Evolutionary conservation across 1,139 yeast species (phyloP).

Genomic region (Oligophagozyma castellii): DNA sequence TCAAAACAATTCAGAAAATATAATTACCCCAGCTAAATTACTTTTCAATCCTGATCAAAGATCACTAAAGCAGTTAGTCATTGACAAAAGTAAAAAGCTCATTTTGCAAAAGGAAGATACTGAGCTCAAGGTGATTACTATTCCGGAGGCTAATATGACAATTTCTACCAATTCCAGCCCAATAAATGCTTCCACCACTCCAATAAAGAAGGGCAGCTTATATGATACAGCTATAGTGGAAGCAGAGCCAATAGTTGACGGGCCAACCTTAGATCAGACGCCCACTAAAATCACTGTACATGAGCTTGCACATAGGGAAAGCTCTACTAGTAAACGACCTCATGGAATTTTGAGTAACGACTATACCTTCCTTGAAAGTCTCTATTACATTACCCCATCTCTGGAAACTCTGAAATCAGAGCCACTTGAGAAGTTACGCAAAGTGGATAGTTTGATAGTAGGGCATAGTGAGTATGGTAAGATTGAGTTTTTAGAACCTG

Average conservation of each 20-base stretch:
- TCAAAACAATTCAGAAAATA: constrained; percentile 4
- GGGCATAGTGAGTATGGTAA: constrained; percentile 73
- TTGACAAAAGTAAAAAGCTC: constrained; percentile 10
- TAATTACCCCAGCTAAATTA: constrained; percentile 9
- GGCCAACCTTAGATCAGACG: no score
- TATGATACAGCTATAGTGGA: background rate
- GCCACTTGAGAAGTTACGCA: constrained; percentile 48
- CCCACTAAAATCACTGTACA: background rate
- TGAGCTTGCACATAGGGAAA: background rate
- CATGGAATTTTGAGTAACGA: constrained; percentile 13
- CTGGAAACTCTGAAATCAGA: constrained; percentile 43
- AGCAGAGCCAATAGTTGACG: background rate
- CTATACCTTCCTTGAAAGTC: constrained; percentile 40
- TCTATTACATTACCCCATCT: constrained; percentile 81
- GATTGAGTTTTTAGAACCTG: constrained; percentile 63
- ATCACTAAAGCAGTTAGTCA: constrained; percentile 15
- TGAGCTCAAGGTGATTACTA: constrained; percentile 10
- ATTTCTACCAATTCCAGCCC: background rate
- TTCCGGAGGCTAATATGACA: constrained; percentile 1
- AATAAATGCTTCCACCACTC: background rate
- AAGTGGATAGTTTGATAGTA: constrained; percentile 49
- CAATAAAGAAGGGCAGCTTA: background rate
- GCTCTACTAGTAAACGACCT: background rate
- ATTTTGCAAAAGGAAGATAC: constrained; percentile 5
- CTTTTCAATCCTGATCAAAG: constrained; percentile 20